Evolutionary conservation across 73 alveolate species (phyloP), one percentile per base, ranked within the genome.

Genomic region (Tetrahymena elliotti): DNA sequence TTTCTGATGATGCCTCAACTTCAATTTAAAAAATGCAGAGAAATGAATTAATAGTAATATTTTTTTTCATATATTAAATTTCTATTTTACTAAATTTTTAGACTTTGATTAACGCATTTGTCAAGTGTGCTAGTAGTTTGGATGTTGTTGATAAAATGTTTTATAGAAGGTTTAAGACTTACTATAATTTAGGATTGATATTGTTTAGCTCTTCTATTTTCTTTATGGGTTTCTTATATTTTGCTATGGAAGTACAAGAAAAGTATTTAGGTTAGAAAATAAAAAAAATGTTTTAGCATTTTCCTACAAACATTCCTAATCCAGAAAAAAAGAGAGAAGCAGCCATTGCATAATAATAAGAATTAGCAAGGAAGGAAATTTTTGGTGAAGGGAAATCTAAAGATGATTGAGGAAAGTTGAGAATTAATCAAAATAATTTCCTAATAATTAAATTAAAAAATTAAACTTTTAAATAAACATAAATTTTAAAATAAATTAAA

Each of bases 11-110:
- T 88, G 92, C 96, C 4, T 24, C 54, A 38, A 98, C 96, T 84
- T 96, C 94, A 94, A 94, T 95, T 95, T 96, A 97, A 83, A 93
- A 93, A 22, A 93, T 97, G 93, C 93, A 96, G 38, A 95, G 99
- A 94, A 97, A 97, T 95, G 99, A 97, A 84, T 95, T 97, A 52
- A 98, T 97, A 33, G 95, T 97, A 68, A 93, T 95, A 83, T 95
- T 97, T 22, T 27, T 7, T 53, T 53, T 4, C 13, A 53, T 15
- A 68, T 68, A 6, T 68, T 68, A 4, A 22, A 16, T n/a, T 1
- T 54, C 0, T 18, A 22, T 68, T 68, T 68, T 22, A 68, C 6
- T 31, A 27, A 22, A 68, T 68, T 27, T 31, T 68, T 68, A 68
- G 88, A 68, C 88, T 68, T 68, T 68, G 6, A 68, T 68, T 0